Percentiles rank a stretch among this genome's conserved stretches.
Evolutionary conservation across 108 stramenopile species (phyloP).

Genomic region (Nitzschia sp.): DNA sequence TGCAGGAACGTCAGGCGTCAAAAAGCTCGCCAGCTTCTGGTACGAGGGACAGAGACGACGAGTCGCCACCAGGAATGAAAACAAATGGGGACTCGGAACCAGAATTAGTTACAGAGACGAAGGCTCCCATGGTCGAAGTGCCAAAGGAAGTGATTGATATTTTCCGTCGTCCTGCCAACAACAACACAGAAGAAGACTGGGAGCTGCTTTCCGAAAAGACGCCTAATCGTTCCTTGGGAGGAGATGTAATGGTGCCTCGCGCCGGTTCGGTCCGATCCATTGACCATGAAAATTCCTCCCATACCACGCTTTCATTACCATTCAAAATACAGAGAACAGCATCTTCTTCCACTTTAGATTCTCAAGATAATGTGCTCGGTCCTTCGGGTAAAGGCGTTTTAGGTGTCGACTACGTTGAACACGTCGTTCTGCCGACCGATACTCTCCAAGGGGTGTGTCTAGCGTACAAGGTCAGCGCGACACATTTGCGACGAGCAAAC

Average conservation of each 20-base stretch:
- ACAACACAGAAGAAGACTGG: conserved; percentile 32
- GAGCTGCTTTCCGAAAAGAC: conserved; percentile 39
- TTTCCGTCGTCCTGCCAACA: not conserved
- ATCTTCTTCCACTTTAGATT: conserved; percentile 46
- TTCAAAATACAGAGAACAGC: conserved; percentile 47
- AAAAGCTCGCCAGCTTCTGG: not conserved
- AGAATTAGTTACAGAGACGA: not conserved
- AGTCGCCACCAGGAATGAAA: not conserved
- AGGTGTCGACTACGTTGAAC: conserved; percentile 75
- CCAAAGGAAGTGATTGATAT: conserved; percentile 24
- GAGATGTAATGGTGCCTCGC: conserved; percentile 22
- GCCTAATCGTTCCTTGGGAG: conserved; percentile 12
- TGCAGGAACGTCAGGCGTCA: not conserved
- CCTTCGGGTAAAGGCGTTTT: conserved; percentile 50
- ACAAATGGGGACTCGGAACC: not conserved
- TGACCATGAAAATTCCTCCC: conserved; percentile 34
- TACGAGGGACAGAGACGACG: too few relatives aligned
- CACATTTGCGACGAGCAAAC: conserved; percentile 66
- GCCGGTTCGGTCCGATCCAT: conserved; percentile 42
- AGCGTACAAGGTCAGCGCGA: conserved; percentile 75
- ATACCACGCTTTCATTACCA: conserved; percentile 33
- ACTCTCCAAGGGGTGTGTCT: conserved; percentile 85
- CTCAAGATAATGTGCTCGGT: conserved; percentile 45
- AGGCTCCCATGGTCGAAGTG: conserved; percentile 15
- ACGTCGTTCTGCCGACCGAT: conserved; percentile 83